Evolutionary conservation across 495 filamentous ascomycete genomes (phyloP), one percentile per base, ranked within the genome.

Genomic region (Hypoxylon subgilvum): DNA sequence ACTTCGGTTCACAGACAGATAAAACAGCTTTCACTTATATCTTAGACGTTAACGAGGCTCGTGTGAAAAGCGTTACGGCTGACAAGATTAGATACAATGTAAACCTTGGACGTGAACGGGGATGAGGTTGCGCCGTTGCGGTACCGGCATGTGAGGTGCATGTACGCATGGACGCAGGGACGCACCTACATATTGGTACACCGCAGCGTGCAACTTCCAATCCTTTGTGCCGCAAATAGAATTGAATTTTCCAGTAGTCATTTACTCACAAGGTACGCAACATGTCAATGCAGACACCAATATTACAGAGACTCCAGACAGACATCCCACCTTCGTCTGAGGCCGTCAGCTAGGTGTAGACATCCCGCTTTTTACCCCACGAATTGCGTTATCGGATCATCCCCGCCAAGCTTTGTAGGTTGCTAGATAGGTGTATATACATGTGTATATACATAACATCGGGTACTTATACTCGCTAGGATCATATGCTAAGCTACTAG

Each of bases 331-430:
- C 28, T 53, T n/a, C n/a, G 3, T 12, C n/a, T 34, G n/a, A n/a
- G n/a, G n/a, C n/a, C n/a, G n/a, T n/a, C n/a, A n/a, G n/a, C n/a
- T n/a, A n/a, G n/a, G 27, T 30, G 5, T 30, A 18, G 23, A 17
- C 43, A 36, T 36, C 31, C 60, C 53, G 42, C 48, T 22, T 50
- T 45, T 43, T 16, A 64, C 54, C 61, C 61, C 61, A 64, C 61
- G 60, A 64, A 64, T 64, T 64, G 61, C 61, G 61, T 53, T 64
- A 64, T 64, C 61, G 61, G 61, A 55, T 54, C 38, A 38, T 38
- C 45, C 35, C 19, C 39, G 23, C 39, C 34, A 27, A 27, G 23
- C 23, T 27, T 27, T 27, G 8, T 12, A 30, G 27, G 27, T 30
- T 5, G 27, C 10, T 35, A 35, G 31, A 3, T 35, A 35, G 3